Percentiles rank a stretch among this genome's conserved stretches.
Evolutionary conservation across 768 basidiomycete species (phyloP).

Genomic region (Pholiota conissans): DNA sequence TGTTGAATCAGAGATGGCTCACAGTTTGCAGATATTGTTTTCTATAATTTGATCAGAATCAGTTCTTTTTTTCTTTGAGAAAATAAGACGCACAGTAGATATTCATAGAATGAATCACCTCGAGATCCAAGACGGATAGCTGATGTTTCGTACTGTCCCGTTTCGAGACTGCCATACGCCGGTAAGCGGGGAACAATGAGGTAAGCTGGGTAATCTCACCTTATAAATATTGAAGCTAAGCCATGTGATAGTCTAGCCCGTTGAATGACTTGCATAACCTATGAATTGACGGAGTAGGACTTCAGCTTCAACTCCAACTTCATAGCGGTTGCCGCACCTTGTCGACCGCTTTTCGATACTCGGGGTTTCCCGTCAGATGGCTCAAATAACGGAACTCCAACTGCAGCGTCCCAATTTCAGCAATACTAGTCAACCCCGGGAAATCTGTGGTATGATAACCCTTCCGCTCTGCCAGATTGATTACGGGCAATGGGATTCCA

Average conservation of each 20-base stretch:
- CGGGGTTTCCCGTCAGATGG: slow-evolving; percentile 69
- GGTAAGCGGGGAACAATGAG: not conserved
- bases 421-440: slow-evolving; percentile 67
- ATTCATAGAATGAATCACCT: slow-evolving; percentile 94
- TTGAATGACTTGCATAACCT: slow-evolving; percentile 72
- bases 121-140: slow-evolving; percentile 88
- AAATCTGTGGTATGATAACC: slow-evolving; percentile 65
- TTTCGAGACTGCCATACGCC: slow-evolving; percentile 28
- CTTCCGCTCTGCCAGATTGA: slow-evolving; percentile 66
- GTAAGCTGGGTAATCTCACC: slow-evolving; percentile 38
- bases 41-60: slow-evolving; percentile 24
- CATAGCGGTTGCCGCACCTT: slow-evolving; percentile 56
- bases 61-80: not conserved
- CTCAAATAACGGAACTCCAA: slow-evolving; percentile 91
- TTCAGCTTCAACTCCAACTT: not conserved
- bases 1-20: slow-evolving; percentile 11
- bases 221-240: slow-evolving; percentile 82
- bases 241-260: slow-evolving; percentile 63
- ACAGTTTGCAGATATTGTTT: slow-evolving; percentile 88
- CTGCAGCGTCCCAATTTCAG: slow-evolving; percentile 88
- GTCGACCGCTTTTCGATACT: slow-evolving; percentile 83
- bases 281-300: not conserved
- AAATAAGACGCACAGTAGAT: slow-evolving; percentile 57
- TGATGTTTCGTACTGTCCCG: slow-evolving; percentile 52
- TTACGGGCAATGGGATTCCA: slow-evolving; percentile 76